Evolutionary conservation across 192 early-diverging fungal species (phyloP), one percentile per base, ranked within the genome.

Genomic region (Backusella mclennaniae): DNA sequence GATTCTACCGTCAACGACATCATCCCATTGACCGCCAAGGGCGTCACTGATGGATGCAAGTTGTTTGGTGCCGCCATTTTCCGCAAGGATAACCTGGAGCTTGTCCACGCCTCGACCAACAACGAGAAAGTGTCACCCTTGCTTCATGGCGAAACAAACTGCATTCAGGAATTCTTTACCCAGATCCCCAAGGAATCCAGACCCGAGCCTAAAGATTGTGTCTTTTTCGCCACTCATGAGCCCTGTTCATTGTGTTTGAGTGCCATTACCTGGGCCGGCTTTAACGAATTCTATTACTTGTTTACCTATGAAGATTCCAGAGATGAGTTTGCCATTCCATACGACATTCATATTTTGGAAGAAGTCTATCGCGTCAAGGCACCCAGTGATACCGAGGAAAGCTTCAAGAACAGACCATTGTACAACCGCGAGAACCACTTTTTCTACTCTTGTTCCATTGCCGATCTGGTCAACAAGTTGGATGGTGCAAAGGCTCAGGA

Each of bases 241-340:
- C 72, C 72, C 3, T 73, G 72, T 5, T 73, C 72, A 35, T 35
- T 73, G 31, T 73, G 72, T 14, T 59, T 73, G 26, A 73, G 72
- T 38, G 72, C 72, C 5, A 73, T 73, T 42, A 73, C 72, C 11
- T 73, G 72, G 72, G 72, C 72, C 15, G 72, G 72, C 12, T 73
- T 73, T 21, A 73, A 73, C 23, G 72, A 73, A 31, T 73, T 73
- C 36, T 73, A 73, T 15, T 73, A 73, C 14, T 23, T 73, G 26
- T 73, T 73, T 11, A 73, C 72, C n/a, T 73, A 73, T n/a, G 9
- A 73, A 53, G 72, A 73, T 42, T 73, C 72, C n/a, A 49, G 72
- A 56, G 72, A 73, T 73, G 72, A 73, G 35, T 73, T 73, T 59
- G 72, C 42, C 35, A 73, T 73, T 31, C 72, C 72, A 33, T 73